A percentile compares a stretch with the other conserved stretches of the same genome.
Conservation (phyloP, 1,284 basidiomycete genomes). For the Pulchroboletus neoregius region DNA sequence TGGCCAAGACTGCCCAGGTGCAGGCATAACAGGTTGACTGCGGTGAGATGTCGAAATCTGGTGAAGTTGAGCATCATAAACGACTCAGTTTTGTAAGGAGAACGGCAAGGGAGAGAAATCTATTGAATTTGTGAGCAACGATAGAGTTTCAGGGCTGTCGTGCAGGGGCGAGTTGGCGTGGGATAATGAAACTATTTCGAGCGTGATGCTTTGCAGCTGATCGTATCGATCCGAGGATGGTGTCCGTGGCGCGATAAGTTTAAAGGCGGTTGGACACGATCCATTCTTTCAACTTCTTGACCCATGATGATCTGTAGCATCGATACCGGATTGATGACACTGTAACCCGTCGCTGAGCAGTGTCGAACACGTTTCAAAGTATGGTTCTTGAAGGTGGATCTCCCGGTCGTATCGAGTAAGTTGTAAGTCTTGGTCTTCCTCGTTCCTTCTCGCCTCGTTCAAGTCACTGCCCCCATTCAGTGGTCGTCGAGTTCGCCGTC, state of each 20-base stretch:
- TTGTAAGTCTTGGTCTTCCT: no score
- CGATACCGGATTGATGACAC: slow-evolving; percentile 2
- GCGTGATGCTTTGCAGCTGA: no score
- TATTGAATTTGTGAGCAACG: neutral
- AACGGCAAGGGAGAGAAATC: neutral
- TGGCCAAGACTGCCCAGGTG: slow-evolving; percentile 16
- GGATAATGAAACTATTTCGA: neutral
- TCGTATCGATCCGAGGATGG: slow-evolving; percentile 30
- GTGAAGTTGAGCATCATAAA: neutral
- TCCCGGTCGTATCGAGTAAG: no score
- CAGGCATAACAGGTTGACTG: no score
- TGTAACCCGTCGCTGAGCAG: slow-evolving; percentile 11
- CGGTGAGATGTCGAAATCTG: neutral
- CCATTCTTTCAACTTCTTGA: slow-evolving; percentile 6
- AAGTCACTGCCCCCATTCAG: no score
- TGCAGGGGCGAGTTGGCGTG: neutral
- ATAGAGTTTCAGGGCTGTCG: neutral
- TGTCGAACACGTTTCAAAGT: slow-evolving; percentile 12
- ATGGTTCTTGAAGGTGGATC: neutral
- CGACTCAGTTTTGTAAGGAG: neutral
- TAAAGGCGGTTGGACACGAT: neutral
- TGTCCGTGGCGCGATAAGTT: slow-evolving; percentile 22
- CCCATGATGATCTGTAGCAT: slow-evolving; percentile 18
- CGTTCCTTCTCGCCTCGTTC: no score
- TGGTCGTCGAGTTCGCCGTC: slow-evolving; percentile 12